Conservation (phyloP, 2,329 filamentous ascomycete genomes). For the Lasiodiplodia citricola region DNA sequence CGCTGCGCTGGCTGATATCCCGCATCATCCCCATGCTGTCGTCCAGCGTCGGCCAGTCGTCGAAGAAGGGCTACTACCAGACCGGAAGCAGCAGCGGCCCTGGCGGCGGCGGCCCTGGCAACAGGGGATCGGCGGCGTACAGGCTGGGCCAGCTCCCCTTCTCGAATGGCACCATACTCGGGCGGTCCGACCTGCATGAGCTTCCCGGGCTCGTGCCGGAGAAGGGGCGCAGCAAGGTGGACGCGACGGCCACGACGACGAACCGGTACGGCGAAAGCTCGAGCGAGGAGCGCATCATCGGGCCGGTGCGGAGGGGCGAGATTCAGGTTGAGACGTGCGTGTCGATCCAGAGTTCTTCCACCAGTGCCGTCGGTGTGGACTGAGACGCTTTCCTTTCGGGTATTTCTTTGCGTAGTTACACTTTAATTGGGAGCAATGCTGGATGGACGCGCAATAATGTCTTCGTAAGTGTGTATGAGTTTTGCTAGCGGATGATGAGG, state of each 20-base stretch:
- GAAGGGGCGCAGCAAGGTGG: constrained; percentile 16
- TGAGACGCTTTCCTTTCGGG: not conserved
- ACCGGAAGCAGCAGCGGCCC: constrained; percentile 8
- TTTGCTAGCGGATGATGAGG: not conserved
- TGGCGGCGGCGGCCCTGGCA: too few relatives aligned
- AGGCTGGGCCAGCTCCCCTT: constrained; percentile 12
- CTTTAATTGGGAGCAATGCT: not conserved
- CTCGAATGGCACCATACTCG: not conserved
- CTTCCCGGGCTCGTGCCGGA: constrained; percentile 1
- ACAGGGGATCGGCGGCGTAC: not conserved
- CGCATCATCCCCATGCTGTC: constrained; percentile 24
- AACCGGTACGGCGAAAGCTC: constrained; percentile 17
- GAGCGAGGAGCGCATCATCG: constrained; percentile 29
- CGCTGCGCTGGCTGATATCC: constrained; percentile 31
- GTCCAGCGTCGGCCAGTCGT: not conserved
- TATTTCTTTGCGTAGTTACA: not conserved
- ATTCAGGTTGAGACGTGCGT: constrained; percentile 19
- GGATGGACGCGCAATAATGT: not conserved
- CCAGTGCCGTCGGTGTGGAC: not conserved
- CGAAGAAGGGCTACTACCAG: not conserved
- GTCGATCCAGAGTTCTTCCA: constrained; percentile 12
- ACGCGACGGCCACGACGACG: not conserved
- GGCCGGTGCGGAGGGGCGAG: not conserved
- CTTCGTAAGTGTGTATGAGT: not conserved
- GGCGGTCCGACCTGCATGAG: not conserved